Evolutionary conservation across 495 filamentous ascomycete genomes (phyloP), one percentile per base, ranked within the genome.

Genomic region (Penicillium odoratum): DNA sequence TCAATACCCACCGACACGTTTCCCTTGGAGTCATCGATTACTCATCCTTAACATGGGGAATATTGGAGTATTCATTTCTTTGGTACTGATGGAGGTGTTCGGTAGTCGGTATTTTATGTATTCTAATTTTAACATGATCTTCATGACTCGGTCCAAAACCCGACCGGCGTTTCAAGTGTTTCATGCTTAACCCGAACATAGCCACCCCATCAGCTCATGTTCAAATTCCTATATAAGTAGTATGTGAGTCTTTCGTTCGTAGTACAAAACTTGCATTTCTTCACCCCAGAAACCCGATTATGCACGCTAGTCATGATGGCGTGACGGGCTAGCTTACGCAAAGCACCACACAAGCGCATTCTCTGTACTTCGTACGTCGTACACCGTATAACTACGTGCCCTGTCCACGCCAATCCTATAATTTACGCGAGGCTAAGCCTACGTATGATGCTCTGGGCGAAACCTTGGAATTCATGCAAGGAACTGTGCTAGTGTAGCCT

Each of bases 401-500:
- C 13, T 40, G 21, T 10, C 31, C 31, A 7, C 9, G 31, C 38
- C 13, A n/a, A 16, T 40, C 4, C 13, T 16, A 16, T 15, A 2
- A 40, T 40, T 40, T 40, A 40, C 13, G 38, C 38, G 38, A 40
- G 13, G 15, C 4, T 0, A n/a, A 40, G 38, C 38, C 15, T 15
- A 40, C 38, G 38, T 16, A 16, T 40, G 15, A n/a, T 40, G 11
- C n/a, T 16, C 38, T 40, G 38, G 38, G 38, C 38, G 38, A 40
- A 40, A 40, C 38, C 38, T 40, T 40, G 38, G 38, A 40, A 40
- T 40, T 25, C 31, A 63, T 49, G 57, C 61, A 63, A 60, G 61
- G 61, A 43, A 60, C 52, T n/a, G 1, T 13, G 13, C 6, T 40
- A 40, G n/a, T 36, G 13, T 36, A 36, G 33, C 33, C 33, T 36